Conservation (phyloP, 2,329 filamentous ascomycete species). For the Trichoderma sp. region DNA sequence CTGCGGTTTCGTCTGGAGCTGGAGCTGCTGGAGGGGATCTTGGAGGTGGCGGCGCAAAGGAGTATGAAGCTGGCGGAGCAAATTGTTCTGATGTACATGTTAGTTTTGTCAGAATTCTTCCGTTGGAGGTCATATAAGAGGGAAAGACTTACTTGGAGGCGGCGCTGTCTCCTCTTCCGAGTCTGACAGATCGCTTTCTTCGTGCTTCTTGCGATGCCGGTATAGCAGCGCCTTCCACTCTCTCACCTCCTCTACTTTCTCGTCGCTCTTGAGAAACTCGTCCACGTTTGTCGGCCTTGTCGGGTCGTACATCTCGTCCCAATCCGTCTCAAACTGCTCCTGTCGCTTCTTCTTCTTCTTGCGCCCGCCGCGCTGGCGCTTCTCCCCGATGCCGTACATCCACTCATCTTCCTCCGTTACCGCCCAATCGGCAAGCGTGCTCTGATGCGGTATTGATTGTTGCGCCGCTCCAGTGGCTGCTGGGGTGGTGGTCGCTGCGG, state of each 20-base stretch:
- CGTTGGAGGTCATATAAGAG: background rate
- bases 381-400: conserved; percentile 63
- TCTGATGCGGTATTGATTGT: conserved; percentile 56
- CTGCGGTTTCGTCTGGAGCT: conserved; percentile 63
- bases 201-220: conserved; percentile 60
- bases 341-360: conserved; percentile 74
- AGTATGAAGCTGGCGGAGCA: conserved; percentile 60
- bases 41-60: conserved; percentile 61
- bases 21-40: conserved; percentile 50
- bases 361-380: conserved; percentile 74
- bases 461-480: conserved; percentile 39
- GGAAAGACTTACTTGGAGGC: conserved; percentile 40
- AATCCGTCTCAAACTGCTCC: conserved; percentile 67
- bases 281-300: conserved; percentile 79
- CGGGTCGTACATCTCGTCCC: conserved; percentile 91
- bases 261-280: conserved; percentile 81
- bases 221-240: conserved; percentile 87
- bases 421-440: conserved; percentile 78
- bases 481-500: conserved; percentile 42
- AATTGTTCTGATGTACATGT: conserved; percentile 53
- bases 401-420: conserved; percentile 79
- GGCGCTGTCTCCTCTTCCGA: conserved; percentile 44
- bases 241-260: conserved; percentile 74
- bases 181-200: conserved; percentile 44
- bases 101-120: background rate